phyloP scores from a whole-genome alignment of 768 basidiomycete species.

The Naganishia antarctica region DNA sequence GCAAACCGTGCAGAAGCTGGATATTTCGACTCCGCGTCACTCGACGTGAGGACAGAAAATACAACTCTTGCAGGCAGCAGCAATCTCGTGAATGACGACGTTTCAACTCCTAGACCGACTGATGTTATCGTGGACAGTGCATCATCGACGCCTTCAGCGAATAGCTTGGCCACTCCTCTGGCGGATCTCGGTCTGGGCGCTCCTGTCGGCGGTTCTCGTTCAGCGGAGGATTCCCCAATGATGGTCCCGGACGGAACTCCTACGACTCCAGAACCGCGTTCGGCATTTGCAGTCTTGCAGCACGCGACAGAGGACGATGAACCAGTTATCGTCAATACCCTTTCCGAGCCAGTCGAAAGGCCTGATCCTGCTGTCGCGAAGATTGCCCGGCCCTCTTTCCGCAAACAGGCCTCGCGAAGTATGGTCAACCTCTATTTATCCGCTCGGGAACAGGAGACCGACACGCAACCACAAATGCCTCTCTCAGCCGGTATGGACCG shows the following conservation, averaged over 20 bases:
- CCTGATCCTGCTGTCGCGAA: not conserved
- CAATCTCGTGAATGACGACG: too few species aligned
- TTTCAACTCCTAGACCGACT: too few species aligned
- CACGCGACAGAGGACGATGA: constrained; percentile 3
- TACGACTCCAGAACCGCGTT: constrained; percentile 1
- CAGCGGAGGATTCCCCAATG: not conserved
- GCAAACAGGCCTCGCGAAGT: constrained; percentile 36
- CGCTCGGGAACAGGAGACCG: not conserved
- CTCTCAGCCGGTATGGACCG: constrained; percentile 18
- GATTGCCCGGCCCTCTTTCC: constrained; percentile 32
- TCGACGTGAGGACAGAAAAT: too few species aligned
- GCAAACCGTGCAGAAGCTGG: too few species aligned
- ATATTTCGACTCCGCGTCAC: too few species aligned
- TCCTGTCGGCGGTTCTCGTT: not conserved
- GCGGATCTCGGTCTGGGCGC: not conserved
- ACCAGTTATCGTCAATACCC: constrained; percentile 7
- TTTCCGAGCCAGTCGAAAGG: not conserved
- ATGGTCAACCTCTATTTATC: constrained; percentile 37
- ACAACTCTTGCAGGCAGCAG: too few species aligned
- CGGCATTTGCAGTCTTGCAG: constrained; percentile 9
- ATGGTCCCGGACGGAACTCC: not conserved
- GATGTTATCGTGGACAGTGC: too few species aligned
- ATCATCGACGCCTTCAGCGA: too few species aligned
- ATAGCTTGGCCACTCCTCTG: not conserved
- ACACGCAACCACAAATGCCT: not conserved